Base-by-base conservation (phyloP, 257 asterid genomes). In the Verbascum thapsus region DNA sequence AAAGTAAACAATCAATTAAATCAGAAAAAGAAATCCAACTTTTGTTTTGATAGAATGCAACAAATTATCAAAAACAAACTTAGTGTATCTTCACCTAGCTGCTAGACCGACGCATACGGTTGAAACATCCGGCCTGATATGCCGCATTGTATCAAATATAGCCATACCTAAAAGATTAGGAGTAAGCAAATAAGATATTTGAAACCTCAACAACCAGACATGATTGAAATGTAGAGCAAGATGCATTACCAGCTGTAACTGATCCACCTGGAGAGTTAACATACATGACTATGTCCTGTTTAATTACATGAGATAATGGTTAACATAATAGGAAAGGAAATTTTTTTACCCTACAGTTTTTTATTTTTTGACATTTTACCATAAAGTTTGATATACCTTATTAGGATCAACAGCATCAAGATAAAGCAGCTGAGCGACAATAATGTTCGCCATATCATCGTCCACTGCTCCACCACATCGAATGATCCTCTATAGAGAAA, bases 241-340 rank as follows among this genome's bases (percentile, higher is more conserved):
- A 35, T 6, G 44, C 7, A 72, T 58, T 82, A 91, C 98, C 98
- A 67, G 96, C 98, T 16, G 98, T 91, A 58, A 91, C 96, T 8
- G 98, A 91, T 70, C 98, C 98, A 72, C 96, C 98, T 10, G 98
- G 98, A 48, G 98, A 91, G 77, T 91, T 91, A 64, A 91, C 91
- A 64, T 91, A 91, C 98, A 91, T 91, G 67, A 91, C 91, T 63
- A 91, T 88, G 71, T 91, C 98, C 98, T 88, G 94, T 39, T 64
- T 32, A 72, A 62, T 38, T 30, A 67, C 56, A 57, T 13, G 39
- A 57, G 22, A 22, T 16, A 61, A 8, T 63, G 15, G 43, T 63
- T 37, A 30, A 22, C 32, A 54, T 54, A 32, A 34, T 35, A n/a
- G n/a, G n/a, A n/a, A n/a, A n/a, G n/a, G n/a, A n/a, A n/a, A n/a